These are phyloP conservation scores for Clathrus columnatus DNA, from an alignment of 768 basidiomycete genomes.

Conservation along the genomic window DNA sequence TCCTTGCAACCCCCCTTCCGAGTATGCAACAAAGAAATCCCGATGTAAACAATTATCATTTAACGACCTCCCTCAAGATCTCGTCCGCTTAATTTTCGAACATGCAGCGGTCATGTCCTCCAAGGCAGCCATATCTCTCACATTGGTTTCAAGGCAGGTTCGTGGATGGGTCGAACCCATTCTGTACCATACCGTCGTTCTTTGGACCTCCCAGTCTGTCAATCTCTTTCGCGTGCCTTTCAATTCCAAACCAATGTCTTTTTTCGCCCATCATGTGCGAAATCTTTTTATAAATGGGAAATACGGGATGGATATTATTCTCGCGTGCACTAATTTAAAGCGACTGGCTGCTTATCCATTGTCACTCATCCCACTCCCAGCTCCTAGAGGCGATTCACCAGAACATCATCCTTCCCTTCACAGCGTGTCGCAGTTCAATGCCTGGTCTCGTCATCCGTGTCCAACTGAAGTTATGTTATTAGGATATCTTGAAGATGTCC, in stretches of 20 bases:
- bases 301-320: conserved; percentile 5
- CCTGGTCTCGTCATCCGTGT: background rate
- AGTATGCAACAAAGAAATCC: background rate
- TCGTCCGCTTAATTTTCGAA: conserved; percentile 27
- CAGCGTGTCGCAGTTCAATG: background rate
- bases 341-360: conserved; percentile 6
- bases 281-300: conserved; percentile 8
- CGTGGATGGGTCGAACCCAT: conserved; percentile 26
- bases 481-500: conserved; percentile 7
- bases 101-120: conserved; percentile 24
- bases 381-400: background rate
- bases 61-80: background rate
- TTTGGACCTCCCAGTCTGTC: conserved; percentile 13
- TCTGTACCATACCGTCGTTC: conserved; percentile 30
- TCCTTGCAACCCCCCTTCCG: background rate
- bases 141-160: conserved; percentile 28
- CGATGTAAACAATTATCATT: background rate
- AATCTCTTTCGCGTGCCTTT: conserved; percentile 6
- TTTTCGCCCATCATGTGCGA: conserved; percentile 1
- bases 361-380: background rate
- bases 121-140: conserved; percentile 24
- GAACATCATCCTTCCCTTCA: background rate
- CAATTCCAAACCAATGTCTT: background rate
- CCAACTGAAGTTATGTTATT: conserved; percentile 3
- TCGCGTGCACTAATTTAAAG: conserved; percentile 2